A percentile compares a stretch with the other conserved stretches of the same genome.
Conservation (phyloP, 192 early-diverging fungal genomes). For the Phycomyces blakesleeanus region DNA sequence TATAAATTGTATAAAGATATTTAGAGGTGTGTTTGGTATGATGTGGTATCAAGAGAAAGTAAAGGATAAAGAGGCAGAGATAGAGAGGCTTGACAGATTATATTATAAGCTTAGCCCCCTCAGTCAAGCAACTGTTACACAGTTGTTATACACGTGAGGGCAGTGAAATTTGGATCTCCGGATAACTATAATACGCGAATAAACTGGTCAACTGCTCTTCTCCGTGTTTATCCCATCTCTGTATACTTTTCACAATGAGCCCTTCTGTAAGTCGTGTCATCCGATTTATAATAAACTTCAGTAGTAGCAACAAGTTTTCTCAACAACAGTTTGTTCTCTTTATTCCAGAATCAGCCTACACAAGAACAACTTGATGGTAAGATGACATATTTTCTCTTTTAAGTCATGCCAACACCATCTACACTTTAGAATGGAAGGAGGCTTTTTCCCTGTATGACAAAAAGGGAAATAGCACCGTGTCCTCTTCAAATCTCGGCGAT, state of each 20-base stretch:
- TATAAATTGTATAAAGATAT: too few species aligned
- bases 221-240: background rate
- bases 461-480: conserved; percentile 67
- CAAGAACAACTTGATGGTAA: conserved; percentile 41
- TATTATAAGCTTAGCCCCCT: too few species aligned
- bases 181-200: too few species aligned
- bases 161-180: too few species aligned
- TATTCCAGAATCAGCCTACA: conserved; percentile 29
- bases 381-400: background rate
- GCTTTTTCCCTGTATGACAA: conserved; percentile 79
- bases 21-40: too few species aligned
- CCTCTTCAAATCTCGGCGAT: conserved; percentile 61
- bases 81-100: too few species aligned
- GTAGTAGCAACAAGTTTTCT: background rate
- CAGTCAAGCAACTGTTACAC: too few species aligned
- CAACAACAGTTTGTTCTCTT: background rate
- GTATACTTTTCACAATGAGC: background rate
- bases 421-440: conserved; percentile 65
- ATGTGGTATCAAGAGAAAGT: too few species aligned
- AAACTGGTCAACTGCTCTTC: background rate
- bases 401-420: background rate
- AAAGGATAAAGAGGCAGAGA: too few species aligned
- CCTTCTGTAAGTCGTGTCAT: background rate
- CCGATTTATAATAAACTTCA: background rate
- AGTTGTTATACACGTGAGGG: too few species aligned